Conservation (phyloP, 441 rosid genomes). For the Populus hybrid region DNA sequence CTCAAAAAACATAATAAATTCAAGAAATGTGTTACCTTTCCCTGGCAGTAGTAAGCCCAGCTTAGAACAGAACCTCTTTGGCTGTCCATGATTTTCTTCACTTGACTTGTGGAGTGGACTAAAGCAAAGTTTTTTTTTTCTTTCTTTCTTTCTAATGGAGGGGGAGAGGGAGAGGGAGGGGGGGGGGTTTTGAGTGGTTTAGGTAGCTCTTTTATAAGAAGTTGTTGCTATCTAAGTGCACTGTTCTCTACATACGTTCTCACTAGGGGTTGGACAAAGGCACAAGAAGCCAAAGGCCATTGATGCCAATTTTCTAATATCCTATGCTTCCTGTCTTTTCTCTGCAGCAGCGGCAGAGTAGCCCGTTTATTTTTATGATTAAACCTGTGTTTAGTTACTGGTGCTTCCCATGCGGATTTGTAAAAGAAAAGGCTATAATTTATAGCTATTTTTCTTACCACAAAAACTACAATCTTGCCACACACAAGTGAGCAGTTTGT, state of each 20-base stretch:
- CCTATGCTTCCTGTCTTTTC: neutral
- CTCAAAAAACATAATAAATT: neutral
- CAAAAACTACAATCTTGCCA: too few relatives aligned
- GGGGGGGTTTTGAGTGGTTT: slow-evolving; percentile 22
- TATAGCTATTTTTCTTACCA: too few relatives aligned
- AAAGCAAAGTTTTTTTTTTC: neutral
- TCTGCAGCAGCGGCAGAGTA: neutral
- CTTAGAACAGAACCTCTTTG: slow-evolving; percentile 45
- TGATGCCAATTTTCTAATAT: slow-evolving; percentile 11
- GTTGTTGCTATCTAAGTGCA: neutral
- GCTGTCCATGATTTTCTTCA: slow-evolving; percentile 46
- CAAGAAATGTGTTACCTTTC: slow-evolving; percentile 50
- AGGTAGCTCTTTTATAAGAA: slow-evolving; percentile 30
- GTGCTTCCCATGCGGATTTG: neutral
- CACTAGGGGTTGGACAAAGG: slow-evolving; percentile 28
- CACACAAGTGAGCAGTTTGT: slow-evolving; percentile 17
- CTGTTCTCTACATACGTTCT: slow-evolving; percentile 20
- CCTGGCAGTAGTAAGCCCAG: slow-evolving; percentile 63
- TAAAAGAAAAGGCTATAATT: too few relatives aligned
- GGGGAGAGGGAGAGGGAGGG: slow-evolving; percentile 1
- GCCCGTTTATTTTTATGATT: too few relatives aligned
- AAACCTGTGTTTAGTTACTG: neutral
- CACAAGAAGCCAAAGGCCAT: slow-evolving; percentile 39
- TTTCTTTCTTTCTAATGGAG: neutral
- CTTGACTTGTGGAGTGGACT: slow-evolving; percentile 6